Percentiles rank a stretch among this genome's conserved stretches.
phyloP scores from a whole-genome alignment of 495 filamentous ascomycete genomes.

The Amphirosellinia nigrospora region DNA sequence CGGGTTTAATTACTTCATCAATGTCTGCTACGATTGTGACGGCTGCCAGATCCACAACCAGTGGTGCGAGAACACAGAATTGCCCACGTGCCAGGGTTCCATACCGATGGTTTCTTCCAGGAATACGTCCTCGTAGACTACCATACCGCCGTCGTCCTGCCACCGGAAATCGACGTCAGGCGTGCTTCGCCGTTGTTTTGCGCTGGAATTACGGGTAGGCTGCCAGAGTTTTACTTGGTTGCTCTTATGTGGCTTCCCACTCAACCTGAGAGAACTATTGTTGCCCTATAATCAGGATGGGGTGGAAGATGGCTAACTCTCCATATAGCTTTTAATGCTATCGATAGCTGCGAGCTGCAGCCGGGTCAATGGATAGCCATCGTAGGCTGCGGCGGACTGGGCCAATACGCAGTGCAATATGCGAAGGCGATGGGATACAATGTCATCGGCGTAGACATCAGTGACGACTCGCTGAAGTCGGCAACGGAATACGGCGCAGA shows the following conservation, averaged over 20 bases:
- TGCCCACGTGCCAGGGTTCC: slow-evolving; percentile 44
- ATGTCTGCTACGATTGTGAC: slow-evolving; percentile 48
- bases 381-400: slow-evolving; percentile 69
- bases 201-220: slow-evolving; percentile 43
- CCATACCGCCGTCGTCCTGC: slow-evolving; percentile 44
- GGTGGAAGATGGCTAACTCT: neutral
- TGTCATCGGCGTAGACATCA: slow-evolving; percentile 64
- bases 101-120: slow-evolving; percentile 46
- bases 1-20: slow-evolving; percentile 46
- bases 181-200: slow-evolving; percentile 45
- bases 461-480: slow-evolving; percentile 63
- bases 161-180: slow-evolving; percentile 39
- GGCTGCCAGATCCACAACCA: slow-evolving; percentile 47
- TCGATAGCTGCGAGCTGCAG: slow-evolving; percentile 45
- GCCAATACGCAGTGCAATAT: slow-evolving; percentile 65
- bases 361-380: slow-evolving; percentile 58
- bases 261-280: neutral
- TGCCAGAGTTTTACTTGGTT: neutral
- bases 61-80: slow-evolving; percentile 42
- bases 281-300: neutral
- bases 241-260: neutral
- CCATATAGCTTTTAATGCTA: slow-evolving; percentile 41
- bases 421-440: slow-evolving; percentile 68
- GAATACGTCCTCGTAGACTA: slow-evolving; percentile 48
- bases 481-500: slow-evolving; percentile 57